Evolutionary conservation across 164 flowering plant species (phyloP), one percentile per base, ranked within the genome.

Genomic region (Nymphaea colorata): DNA sequence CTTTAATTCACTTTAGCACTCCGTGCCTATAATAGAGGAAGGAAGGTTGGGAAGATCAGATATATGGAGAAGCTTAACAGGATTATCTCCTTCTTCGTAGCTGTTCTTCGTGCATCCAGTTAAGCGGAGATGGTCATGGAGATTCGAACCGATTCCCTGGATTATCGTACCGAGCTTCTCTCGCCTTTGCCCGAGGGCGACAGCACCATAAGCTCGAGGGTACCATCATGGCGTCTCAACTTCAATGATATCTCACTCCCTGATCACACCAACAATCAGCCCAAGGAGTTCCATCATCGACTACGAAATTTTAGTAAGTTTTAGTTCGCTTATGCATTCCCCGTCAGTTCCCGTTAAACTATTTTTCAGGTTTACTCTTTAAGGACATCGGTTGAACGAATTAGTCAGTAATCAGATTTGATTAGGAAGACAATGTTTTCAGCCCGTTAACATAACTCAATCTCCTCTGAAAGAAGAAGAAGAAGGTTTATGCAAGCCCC

Each of bases 151-250:
- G 77, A 78, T 44, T 78, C 81, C 2, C 44, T 44, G 6, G 76
- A 74, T 61, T 77, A 77, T 61, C 66, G 78, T 59, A 69, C 67
- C 4, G 83, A 80, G 73, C 76, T 80, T 43, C 74, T 80, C 17
- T 76, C 83, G 43, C 36, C 36, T 25, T 25, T 25, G 36, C 77
- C 77, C 8, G 64, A 44, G 7, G 77, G 64, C 10, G 76, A 76
- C 12, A 44, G 73, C 42, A 78, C 59, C 42, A 72, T 73, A 70
- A 41, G 65, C 60, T 2, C 74, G 3, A 61, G 64, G 60, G 71
- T 77, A 69, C 77, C 78, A 11, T 74, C 88, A 12, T 85, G 88
- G 88, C 75, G 84, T 3, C 80, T 85, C 53, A 75, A 74, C 55
- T 68, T 83, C 55, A 72, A 75, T 5, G 77, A 66, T 14, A 73